Evolutionary conservation across 2,329 filamentous ascomycete species (phyloP), one percentile per base, ranked within the genome.

Genomic region (Rhexocercosporidium sp.): DNA sequence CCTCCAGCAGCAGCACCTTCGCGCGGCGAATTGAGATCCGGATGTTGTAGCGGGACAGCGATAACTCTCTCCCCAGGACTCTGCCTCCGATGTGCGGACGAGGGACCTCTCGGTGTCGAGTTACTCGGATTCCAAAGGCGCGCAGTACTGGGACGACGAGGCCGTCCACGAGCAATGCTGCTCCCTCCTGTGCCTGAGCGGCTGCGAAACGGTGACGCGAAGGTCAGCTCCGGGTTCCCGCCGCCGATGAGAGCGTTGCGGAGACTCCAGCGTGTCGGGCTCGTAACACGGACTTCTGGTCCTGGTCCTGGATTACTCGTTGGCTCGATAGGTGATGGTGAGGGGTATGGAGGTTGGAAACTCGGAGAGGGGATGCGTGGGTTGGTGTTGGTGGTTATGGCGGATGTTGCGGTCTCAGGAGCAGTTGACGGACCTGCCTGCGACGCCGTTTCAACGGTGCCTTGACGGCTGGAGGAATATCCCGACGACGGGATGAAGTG

Each of bases 71-170:
- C 62, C 54, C 69, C 70, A 11, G 62, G 59, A 22, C 70, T 69
- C 29, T 61, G 64, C 51, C 65, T 71, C 64, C 69, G 64, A 53
- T 64, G 57, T 11, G 64, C 44, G 2, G 60, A 22, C 18, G 67
- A 59, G 4, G 65, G 65, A 12, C 59, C 66, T 63, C 69, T 60
- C 22, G 69, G 87, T 57, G 87, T 85, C 78, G 86, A 83, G 75
- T 89, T 89, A 74, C 87, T 82, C 44, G 87, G 87, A 76, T 88
- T 88, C 79, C 86, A 87, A 69, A 89, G 82, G 31, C 85, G 82
- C 63, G 72, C 68, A 68, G 77, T 67, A 75, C 70, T 72, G 16
- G 72, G 71, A 64, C 75, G 72, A 67, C 71, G 72, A 54, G 74
- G 67, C 69, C 71, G 67, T 56, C 70, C 69, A 8, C 65, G 64